Conservation (phyloP, 305 asterid species). For the Fraxinus sp. region DNA sequence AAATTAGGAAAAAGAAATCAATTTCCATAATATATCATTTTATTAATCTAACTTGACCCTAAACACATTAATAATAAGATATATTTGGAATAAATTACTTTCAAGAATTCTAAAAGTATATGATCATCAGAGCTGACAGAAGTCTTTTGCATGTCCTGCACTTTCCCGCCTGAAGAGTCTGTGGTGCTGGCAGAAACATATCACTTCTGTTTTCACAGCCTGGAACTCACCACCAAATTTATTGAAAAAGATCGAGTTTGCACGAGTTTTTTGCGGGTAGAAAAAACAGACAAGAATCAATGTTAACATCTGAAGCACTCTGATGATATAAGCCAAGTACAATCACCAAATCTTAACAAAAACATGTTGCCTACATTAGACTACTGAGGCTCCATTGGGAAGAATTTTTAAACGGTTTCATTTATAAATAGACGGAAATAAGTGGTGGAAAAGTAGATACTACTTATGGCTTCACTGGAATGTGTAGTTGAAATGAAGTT, state of each 20-base stretch:
- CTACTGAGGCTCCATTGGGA: not conserved
- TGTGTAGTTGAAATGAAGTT: not conserved
- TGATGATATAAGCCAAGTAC: not conserved
- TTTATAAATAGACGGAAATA: not conserved
- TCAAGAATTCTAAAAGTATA: not conserved
- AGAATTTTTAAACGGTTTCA: not conserved
- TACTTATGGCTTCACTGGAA: not conserved
- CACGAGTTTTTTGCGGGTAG: not conserved
- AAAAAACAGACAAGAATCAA: constrained; percentile 13
- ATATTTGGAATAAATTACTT: not conserved
- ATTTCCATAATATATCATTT: not conserved
- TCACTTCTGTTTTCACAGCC: not conserved
- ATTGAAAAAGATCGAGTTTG: not conserved
- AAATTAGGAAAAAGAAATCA: not conserved
- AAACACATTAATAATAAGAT: not conserved
- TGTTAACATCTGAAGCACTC: not conserved
- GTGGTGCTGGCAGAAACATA: not conserved
- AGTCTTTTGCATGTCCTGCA: not conserved
- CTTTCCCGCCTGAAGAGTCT: not conserved
- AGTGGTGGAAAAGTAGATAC: not conserved
- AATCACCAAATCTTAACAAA: not conserved
- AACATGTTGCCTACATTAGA: not conserved
- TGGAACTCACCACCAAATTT: not conserved
- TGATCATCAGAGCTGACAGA: not conserved
- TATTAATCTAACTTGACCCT: not conserved